phyloP scores from a whole-genome alignment of 164 flowering plant genomes.

The Platanus orientalis region DNA sequence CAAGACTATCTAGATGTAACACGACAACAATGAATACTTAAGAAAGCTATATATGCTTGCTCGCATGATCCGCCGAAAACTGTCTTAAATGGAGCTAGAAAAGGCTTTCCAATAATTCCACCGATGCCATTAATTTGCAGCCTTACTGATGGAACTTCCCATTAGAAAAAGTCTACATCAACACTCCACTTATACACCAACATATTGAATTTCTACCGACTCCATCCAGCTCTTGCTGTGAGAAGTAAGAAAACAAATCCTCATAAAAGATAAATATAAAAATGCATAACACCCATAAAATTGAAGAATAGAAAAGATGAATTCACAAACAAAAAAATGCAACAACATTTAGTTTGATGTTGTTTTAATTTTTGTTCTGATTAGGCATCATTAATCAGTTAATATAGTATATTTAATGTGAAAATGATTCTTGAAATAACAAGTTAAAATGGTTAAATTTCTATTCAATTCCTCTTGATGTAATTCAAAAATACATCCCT shows the following conservation, averaged over 20 bases:
- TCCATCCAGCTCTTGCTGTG: not conserved
- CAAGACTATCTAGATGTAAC: not conserved
- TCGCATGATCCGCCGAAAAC: constrained; percentile 50
- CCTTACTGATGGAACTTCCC: constrained; percentile 47
- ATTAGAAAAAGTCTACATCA: constrained; percentile 20
- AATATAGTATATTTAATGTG: too few species aligned
- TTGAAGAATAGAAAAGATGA: too few species aligned
- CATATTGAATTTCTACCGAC: not conserved
- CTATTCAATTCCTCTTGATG: too few species aligned
- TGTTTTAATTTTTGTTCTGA: too few species aligned
- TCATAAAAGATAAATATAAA: not conserved
- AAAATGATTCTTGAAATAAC: too few species aligned
- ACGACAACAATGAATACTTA: too few species aligned
- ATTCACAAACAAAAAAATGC: too few species aligned
- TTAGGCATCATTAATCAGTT: too few species aligned
- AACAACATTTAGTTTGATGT: too few species aligned
- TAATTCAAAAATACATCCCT: too few species aligned
- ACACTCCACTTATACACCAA: not conserved
- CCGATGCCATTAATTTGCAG: constrained; percentile 46
- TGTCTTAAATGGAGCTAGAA: constrained; percentile 44
- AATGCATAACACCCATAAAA: too few species aligned
- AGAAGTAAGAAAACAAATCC: not conserved
- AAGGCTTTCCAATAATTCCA: constrained; percentile 30
- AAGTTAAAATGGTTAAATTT: too few species aligned
- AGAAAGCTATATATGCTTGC: constrained; percentile 23